Percentiles rank a stretch among this genome's conserved stretches.
phyloP scores from a whole-genome alignment of 106 monocot species.

The Allium cepa region DNA sequence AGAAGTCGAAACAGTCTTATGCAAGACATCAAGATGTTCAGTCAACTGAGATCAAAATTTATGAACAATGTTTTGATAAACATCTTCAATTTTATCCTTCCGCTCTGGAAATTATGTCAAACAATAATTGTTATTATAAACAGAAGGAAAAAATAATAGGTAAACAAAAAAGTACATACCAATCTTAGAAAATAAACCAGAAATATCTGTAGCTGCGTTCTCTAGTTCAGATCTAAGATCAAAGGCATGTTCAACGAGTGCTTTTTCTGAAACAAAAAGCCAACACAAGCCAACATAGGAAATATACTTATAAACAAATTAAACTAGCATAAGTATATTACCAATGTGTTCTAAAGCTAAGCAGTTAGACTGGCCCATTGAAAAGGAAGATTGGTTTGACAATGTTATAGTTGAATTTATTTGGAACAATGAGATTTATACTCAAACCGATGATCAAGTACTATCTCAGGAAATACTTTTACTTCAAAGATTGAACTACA shows the following conservation, averaged over 20 bases:
- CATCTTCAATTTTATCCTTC: constrained; percentile 88
- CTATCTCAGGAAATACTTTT: no score
- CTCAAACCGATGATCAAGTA: no score
- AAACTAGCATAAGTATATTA: not conserved
- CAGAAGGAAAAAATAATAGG: not conserved
- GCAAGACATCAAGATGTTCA: constrained; percentile 78
- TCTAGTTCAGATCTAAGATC: constrained; percentile 81
- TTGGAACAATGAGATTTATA: no score
- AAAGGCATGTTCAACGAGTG: constrained; percentile 71
- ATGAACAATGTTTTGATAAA: constrained; percentile 59
- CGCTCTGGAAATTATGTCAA: constrained; percentile 34
- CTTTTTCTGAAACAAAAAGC: constrained; percentile 52
- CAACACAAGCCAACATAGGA: not conserved
- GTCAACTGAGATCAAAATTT: constrained; percentile 73
- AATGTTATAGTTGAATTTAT: no score
- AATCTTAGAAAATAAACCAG: constrained; percentile 93
- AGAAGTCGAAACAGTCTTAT: constrained; percentile 74
- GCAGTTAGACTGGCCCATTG: no score
- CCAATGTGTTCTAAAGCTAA: no score
- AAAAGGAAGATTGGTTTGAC: no score
- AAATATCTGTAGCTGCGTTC: constrained; percentile 79
- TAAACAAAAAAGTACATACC: constrained; percentile 28
- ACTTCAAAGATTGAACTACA: no score
- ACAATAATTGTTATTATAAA: not conserved
- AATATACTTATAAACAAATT: not conserved